Evolutionary conservation across 164 flowering plant species (phyloP).

Genomic region (Echeveria elegans): DNA sequence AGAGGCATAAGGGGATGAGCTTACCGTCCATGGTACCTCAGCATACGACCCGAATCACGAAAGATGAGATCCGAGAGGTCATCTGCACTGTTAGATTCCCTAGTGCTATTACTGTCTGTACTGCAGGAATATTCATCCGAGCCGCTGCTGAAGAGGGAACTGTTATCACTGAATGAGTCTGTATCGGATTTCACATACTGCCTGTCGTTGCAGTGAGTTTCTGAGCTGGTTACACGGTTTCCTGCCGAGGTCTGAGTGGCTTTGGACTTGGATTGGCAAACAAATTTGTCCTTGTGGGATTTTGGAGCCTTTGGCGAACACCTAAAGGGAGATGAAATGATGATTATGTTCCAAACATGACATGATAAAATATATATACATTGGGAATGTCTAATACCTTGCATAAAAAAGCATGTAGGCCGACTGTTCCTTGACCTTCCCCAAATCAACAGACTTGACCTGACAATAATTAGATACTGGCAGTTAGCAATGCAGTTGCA

Average conservation of each 20-base stretch:
- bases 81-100: conserved; percentile 62
- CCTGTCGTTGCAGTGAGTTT: conserved; percentile 22
- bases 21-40: conserved; percentile 27
- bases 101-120: conserved; percentile 60
- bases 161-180: conserved; percentile 71
- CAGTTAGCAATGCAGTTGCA: not conserved
- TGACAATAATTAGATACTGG: not conserved
- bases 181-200: conserved; percentile 23
- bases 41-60: conserved; percentile 34
- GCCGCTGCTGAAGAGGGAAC: conserved; percentile 65
- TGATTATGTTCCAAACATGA: not conserved
- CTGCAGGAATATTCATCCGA: conserved; percentile 84
- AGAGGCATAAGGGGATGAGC: conserved; percentile 12
- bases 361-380: not conserved
- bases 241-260: conserved; percentile 14
- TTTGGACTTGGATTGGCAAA: conserved; percentile 21
- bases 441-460: not conserved
- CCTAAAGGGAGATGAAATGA: conserved; percentile 24
- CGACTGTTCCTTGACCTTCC: not conserved
- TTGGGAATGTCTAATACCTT: not conserved
- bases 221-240: conserved; percentile 13
- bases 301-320: conserved; percentile 75
- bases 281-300: conserved; percentile 29
- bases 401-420: conserved; percentile 3
- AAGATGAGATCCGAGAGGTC: conserved; percentile 59